phyloP scores from a whole-genome alignment of 371 early-diverging fungal genomes.

The Mortierella sp. region DNA sequence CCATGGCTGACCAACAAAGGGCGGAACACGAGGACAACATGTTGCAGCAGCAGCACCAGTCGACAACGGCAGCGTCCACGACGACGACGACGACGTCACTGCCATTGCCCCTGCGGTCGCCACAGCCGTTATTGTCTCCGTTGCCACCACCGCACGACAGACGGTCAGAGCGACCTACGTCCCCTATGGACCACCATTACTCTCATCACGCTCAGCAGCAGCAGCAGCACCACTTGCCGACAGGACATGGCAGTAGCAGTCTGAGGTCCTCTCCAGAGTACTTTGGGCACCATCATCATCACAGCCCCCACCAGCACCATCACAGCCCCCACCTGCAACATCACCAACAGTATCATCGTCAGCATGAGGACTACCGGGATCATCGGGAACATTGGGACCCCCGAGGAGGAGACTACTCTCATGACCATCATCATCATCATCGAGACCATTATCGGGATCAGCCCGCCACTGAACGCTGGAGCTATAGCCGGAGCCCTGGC shows the following conservation, averaged over 20 bases:
- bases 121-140: not conserved
- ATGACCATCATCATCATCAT: not conserved
- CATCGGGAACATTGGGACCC: not conserved
- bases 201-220: not conserved
- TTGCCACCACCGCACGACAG: not conserved
- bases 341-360: not conserved
- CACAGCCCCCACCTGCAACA: not conserved
- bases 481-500: not conserved
- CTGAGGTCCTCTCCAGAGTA: not conserved
- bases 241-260: not conserved
- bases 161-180: not conserved
- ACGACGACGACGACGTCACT: slow-evolving; percentile 1
- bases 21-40: slow-evolving; percentile 1
- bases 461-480: not conserved
- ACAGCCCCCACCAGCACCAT: not conserved
- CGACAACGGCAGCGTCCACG: too few species aligned
- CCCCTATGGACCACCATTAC: not conserved
- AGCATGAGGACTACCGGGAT: not conserved
- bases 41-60: not conserved
- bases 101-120: not conserved
- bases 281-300: slow-evolving; percentile 1
- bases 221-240: not conserved
- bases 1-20: not conserved
- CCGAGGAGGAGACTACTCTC: not conserved
- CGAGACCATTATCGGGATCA: slow-evolving; percentile 4